These are phyloP conservation scores for Closterium sp. DNA, from an alignment of 139 green algal genomes.

Conservation along the genomic window DNA sequence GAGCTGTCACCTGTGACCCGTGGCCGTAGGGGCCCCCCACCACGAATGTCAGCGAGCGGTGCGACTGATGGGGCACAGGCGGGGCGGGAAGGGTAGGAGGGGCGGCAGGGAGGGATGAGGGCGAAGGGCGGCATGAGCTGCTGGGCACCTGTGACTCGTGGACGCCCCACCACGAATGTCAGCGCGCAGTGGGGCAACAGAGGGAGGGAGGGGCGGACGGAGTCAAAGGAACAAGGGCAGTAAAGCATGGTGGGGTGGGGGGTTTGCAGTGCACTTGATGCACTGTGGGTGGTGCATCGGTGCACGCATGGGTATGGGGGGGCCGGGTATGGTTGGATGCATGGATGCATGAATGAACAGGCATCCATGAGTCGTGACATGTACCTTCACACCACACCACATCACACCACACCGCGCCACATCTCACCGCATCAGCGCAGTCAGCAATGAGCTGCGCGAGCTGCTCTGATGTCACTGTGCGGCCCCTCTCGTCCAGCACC, in stretches of 20 bases:
- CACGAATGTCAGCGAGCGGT: neutral
- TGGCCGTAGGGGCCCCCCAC: conserved; percentile 81
- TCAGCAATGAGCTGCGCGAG: conserved; percentile 66
- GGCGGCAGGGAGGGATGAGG: no score
- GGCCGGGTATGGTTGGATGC: no score
- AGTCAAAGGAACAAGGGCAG: neutral
- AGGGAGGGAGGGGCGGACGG: neutral
- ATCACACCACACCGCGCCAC: no score
- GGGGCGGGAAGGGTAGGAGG: no score
- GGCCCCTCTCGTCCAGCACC: conserved; percentile 70
- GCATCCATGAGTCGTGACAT: no score
- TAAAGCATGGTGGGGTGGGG: neutral
- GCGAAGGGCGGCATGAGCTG: conserved; percentile 1
- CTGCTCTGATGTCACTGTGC: conserved; percentile 55
- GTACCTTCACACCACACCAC: no score
- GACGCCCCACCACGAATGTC: conserved; percentile 60
- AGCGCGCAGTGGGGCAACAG: neutral
- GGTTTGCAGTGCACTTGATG: no score
- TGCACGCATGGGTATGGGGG: no score
- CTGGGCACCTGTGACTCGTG: conserved; percentile 60
- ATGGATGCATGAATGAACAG: no score
- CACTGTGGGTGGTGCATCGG: no score
- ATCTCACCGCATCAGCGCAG: conserved; percentile 40
- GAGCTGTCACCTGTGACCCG: conserved; percentile 52
- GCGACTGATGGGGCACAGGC: neutral